Conservation (phyloP, 805 yeast species). For the Lipomyces japonicus region DNA sequence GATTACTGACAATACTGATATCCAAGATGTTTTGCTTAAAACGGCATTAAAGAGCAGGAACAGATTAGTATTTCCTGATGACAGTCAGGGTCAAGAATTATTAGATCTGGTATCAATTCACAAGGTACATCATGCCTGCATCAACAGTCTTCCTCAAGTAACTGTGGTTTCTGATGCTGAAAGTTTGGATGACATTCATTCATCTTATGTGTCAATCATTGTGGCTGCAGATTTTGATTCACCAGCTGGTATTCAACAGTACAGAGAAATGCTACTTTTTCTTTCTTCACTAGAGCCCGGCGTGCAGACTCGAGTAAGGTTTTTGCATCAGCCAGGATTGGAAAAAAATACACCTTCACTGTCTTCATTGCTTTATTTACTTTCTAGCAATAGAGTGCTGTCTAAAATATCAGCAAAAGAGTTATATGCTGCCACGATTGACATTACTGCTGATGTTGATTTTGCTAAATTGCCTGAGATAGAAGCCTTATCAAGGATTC, state of each 20-base stretch:
- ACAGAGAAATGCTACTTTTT: constrained; percentile 8
- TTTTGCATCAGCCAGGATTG: constrained; percentile 22
- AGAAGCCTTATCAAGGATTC: background rate
- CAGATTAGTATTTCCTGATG: constrained; percentile 50
- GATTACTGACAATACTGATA: constrained; percentile 32
- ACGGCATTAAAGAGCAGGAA: constrained; percentile 48
- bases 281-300: background rate
- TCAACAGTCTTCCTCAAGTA: constrained; percentile 22
- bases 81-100: constrained; percentile 36
- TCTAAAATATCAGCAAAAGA: constrained; percentile 9
- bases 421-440: constrained; percentile 1
- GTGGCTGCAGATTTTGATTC: constrained; percentile 24
- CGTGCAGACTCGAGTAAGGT: constrained; percentile 5
- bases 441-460: constrained; percentile 6
- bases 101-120: constrained; percentile 28
- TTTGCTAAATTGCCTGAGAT: constrained; percentile 18
- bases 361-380: constrained; percentile 19
- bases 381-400: constrained; percentile 3
- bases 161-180: constrained; percentile 2
- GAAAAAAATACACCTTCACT: constrained; percentile 14
- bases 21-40: constrained; percentile 44
- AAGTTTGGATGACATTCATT: background rate
- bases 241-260: constrained; percentile 10
- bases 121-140: background rate
- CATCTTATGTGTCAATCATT: constrained; percentile 15